phyloP scores from a whole-genome alignment of 2,329 filamentous ascomycete genomes.

The Fusarium chlamydosporum region DNA sequence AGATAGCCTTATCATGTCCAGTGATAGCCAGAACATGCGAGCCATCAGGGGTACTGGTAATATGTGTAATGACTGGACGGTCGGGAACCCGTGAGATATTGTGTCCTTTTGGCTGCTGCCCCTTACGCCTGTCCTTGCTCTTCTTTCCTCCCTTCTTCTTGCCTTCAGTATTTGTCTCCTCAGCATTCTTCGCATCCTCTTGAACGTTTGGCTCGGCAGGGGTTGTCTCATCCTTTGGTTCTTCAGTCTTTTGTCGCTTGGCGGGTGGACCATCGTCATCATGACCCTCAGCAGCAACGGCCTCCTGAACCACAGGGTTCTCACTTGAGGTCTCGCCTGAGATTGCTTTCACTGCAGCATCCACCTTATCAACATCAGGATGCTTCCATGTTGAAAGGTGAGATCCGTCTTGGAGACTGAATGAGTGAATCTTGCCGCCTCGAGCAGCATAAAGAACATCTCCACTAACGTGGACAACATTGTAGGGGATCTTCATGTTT shows the following conservation, averaged over 20 bases:
- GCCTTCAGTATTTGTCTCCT: slow-evolving; percentile 30
- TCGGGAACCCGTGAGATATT: slow-evolving; percentile 59
- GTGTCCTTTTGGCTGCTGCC: slow-evolving; percentile 35
- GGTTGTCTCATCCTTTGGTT: slow-evolving; percentile 42
- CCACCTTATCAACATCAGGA: slow-evolving; percentile 58
- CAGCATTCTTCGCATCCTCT: slow-evolving; percentile 18
- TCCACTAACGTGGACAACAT: slow-evolving; percentile 69
- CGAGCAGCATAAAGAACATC: slow-evolving; percentile 79
- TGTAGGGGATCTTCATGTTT: slow-evolving; percentile 72
- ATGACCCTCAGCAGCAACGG: slow-evolving; percentile 28
- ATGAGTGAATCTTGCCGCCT: slow-evolving; percentile 78
- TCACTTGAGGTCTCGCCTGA: slow-evolving; percentile 29
- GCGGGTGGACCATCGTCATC: slow-evolving; percentile 54
- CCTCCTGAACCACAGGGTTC: slow-evolving; percentile 17
- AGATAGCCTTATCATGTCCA: slow-evolving; percentile 91
- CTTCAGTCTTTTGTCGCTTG: slow-evolving; percentile 55
- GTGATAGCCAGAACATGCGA: slow-evolving; percentile 83
- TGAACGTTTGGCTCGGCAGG: slow-evolving; percentile 43
- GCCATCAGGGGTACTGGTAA: slow-evolving; percentile 74
- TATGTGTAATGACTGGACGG: slow-evolving; percentile 75
- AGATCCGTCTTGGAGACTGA: slow-evolving; percentile 70
- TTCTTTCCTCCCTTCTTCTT: slow-evolving; percentile 52
- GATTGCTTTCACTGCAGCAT: slow-evolving; percentile 49
- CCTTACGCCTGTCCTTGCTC: slow-evolving; percentile 52
- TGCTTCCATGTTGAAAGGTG: slow-evolving; percentile 74